These are phyloP conservation scores for Scutellaria baicalensis DNA, from an alignment of 257 asterid genomes.

Conservation along the genomic window DNA sequence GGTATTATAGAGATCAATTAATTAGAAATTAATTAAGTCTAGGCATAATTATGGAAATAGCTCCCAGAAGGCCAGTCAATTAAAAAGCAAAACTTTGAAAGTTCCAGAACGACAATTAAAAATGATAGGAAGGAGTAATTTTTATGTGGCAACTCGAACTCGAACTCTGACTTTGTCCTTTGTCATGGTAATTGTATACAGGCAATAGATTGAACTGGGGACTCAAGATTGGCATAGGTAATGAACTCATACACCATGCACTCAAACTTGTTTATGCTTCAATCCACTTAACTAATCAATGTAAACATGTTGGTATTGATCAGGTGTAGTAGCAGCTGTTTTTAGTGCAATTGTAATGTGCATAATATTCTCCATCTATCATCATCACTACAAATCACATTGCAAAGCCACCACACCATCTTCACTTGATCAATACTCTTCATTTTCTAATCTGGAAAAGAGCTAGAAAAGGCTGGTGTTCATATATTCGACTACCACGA, in stretches of 20 bases:
- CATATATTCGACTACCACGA: constrained; percentile 15
- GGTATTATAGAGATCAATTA: too few relatives aligned
- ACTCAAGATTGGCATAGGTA: constrained; percentile 49
- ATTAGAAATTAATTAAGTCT: too few relatives aligned
- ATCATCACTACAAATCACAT: constrained; percentile 15
- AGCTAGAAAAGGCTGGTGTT: constrained; percentile 17
- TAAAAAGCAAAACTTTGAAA: too few relatives aligned
- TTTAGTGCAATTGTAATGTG: constrained; percentile 22
- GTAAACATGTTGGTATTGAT: neutral
- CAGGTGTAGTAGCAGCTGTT: constrained; percentile 39
- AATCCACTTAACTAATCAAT: too few relatives aligned
- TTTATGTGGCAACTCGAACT: too few relatives aligned
- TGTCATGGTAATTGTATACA: neutral
- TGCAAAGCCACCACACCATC: constrained; percentile 4
- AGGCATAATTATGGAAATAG: too few relatives aligned
- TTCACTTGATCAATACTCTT: neutral
- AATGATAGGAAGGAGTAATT: too few relatives aligned
- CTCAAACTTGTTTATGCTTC: too few relatives aligned
- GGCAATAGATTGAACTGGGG: constrained; percentile 14
- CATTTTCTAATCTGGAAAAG: neutral
- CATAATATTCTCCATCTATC: constrained; percentile 23
- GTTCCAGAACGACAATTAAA: too few relatives aligned
- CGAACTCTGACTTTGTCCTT: too few relatives aligned
- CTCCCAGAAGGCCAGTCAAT: too few relatives aligned
- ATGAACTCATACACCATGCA: neutral